Evolutionary conservation across 2,329 filamentous ascomycete genomes (phyloP).

Genomic region (Thielaviopsis euricoi): DNA sequence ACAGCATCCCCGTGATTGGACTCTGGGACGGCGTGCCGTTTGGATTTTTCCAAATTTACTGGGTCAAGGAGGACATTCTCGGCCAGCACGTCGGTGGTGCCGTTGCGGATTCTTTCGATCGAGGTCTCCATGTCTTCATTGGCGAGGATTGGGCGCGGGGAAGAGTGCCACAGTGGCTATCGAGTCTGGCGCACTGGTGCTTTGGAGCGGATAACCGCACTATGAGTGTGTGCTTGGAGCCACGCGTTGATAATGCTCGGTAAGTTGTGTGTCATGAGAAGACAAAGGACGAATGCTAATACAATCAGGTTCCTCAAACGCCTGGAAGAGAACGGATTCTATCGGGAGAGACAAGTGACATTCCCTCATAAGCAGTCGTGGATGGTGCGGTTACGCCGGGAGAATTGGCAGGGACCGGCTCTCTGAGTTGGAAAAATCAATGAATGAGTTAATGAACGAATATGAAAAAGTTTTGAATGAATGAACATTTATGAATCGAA

Average conservation of each 20-base stretch:
- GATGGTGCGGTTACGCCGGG: slow-evolving; percentile 62
- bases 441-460: neutral
- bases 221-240: slow-evolving; percentile 70
- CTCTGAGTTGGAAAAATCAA: slow-evolving; percentile 21
- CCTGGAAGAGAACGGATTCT: slow-evolving; percentile 60
- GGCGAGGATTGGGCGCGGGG: slow-evolving; percentile 88
- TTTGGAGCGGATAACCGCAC: slow-evolving; percentile 65
- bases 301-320: slow-evolving; percentile 33
- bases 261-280: slow-evolving; percentile 25
- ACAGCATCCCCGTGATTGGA: slow-evolving; percentile 82
- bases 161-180: slow-evolving; percentile 66
- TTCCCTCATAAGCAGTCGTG: slow-evolving; percentile 91
- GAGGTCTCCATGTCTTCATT: slow-evolving; percentile 75
- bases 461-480: neutral
- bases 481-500: neutral
- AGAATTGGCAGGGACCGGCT: slow-evolving; percentile 60
- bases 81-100: slow-evolving; percentile 50
- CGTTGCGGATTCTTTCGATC: slow-evolving; percentile 57
- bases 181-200: slow-evolving; percentile 73
- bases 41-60: slow-evolving; percentile 96
- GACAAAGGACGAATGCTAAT: neutral
- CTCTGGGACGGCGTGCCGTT: slow-evolving; percentile 93
- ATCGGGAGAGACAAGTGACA: slow-evolving; percentile 68
- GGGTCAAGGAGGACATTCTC: slow-evolving; percentile 82
- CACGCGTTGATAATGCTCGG: slow-evolving; percentile 80